These are phyloP conservation scores for Jatropha podagrica DNA, from an alignment of 441 rosid genomes.

Conservation along the genomic window DNA sequence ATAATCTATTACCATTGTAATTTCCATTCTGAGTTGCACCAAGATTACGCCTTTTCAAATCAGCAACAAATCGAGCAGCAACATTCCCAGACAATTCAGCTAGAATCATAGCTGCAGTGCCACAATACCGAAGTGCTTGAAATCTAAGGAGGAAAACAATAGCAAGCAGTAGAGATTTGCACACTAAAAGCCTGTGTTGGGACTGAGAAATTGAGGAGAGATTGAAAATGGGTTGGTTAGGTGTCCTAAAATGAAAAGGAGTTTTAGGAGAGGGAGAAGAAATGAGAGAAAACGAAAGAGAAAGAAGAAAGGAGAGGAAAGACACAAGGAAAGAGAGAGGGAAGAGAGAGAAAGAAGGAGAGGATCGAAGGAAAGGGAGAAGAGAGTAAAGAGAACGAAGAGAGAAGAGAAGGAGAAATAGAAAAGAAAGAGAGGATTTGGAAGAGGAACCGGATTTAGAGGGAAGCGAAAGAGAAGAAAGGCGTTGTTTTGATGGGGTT, in stretches of 20 bases:
- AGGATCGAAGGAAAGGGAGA: constrained; percentile 78
- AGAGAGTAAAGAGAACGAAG: constrained; percentile 85
- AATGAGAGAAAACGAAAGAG: constrained; percentile 44
- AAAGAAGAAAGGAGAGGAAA: constrained; percentile 65
- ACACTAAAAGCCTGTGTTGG: constrained; percentile 49
- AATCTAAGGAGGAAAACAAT: constrained; percentile 73
- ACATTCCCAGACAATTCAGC: constrained; percentile 83
- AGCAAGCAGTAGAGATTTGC: constrained; percentile 55
- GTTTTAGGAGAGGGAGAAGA: constrained; percentile 27
- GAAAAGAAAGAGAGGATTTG: constrained; percentile 63
- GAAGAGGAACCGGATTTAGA: constrained; percentile 37
- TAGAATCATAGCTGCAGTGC: constrained; percentile 88
- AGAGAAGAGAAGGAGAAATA: constrained; percentile 70
- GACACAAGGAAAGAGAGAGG: constrained; percentile 75
- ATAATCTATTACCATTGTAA: constrained; percentile 28
- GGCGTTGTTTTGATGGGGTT: constrained; percentile 68
- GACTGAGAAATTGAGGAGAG: constrained; percentile 50
- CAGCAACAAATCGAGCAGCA: constrained; percentile 54
- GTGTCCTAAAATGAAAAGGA: constrained; percentile 27
- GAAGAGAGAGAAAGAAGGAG: constrained; percentile 67
- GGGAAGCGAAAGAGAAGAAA: constrained; percentile 35
- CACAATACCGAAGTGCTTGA: constrained; percentile 86
- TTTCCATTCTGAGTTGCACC: constrained; percentile 14
- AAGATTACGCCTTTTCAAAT: constrained; percentile 22
- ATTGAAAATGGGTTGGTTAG: constrained; percentile 36